Evolutionary conservation across 257 asterid species (phyloP), one percentile per base, ranked within the genome.

Genomic region (Jaltomata sinuosa): DNA sequence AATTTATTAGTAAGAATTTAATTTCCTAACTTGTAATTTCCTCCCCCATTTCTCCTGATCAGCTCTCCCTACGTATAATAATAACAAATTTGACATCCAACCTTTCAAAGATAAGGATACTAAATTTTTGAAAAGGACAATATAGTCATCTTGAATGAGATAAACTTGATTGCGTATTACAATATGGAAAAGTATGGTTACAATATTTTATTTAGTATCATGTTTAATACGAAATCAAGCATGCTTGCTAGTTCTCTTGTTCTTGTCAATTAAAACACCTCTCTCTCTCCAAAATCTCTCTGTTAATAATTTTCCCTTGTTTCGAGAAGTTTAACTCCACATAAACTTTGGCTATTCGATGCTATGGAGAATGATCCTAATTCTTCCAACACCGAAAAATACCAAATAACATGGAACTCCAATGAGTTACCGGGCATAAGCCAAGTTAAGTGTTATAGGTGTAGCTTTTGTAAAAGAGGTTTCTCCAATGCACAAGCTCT

Each of bases 401-500:
- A 87, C 2, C 84, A 84, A 29, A 74, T 69, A 80, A 21, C 86
- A 84, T 31, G 83, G 84, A 50, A 76, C 59, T 21, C 85, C 9
- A 31, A 83, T 3, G 87, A 81, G 32, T 57, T 29, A 40, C 25
- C 18, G 19, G 87, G 83, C 8, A 80, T 15, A 22, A 86, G 83
- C 11, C 88, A 87, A 36, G 72, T 85, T 34, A 92, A 84, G 84
- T 79, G 89, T 19, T 94, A 86, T 18, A 80, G 79, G 53, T 94
- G 98, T 88, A 85, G 87, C 5, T 94, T 94, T 84, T 94, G 98
- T 83, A 88, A 88, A 79, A 87, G 94, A 34, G 93, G 93, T 0
- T 94, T 94, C 53, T 90, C 95, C 6, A 94, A 93, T 87, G 97
- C 98, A 1, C 97, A 93, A 76, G 98, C 98, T 3, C 85, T 94